Base-by-base conservation (phyloP, 176 grass and related monocot genomes). In the Cenchrus americanus region DNA sequence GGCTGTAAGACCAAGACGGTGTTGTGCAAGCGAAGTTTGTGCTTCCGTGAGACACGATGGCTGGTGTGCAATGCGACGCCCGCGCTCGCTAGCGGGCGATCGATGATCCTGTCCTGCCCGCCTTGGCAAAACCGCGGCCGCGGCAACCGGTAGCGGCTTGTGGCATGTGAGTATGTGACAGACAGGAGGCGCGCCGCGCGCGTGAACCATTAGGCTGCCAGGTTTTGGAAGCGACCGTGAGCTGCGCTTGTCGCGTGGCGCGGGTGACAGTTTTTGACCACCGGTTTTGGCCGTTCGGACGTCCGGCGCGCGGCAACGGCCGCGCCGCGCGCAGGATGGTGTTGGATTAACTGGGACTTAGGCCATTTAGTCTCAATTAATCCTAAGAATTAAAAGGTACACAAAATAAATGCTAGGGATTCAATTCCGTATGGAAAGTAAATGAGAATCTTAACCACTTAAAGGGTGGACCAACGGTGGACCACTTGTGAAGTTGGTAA, bases 1-100 rank as follows among this genome's bases (percentile, higher is more conserved):
- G 40, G 7, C 21, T 61, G 57, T 60, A 34, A 27, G 43, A 14
- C 19, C 52, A 18, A 57, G 78, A 43, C 19, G 50, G 50, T 81
- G 64, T 69, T 70, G 79, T 81, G 79, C 66, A 81, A 81, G 79
- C 79, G 52, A 71, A 81, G 79, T 81, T 81, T 81, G 79, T 71
- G 41, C 63, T 69, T 4, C 27, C 27, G 43, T 41, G 48, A 19
- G n/a, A 59, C 0, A 43, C 71, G 2, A 9, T 26, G 60, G 26
- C 12, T 32, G 42, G 47, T 44, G 43, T 15, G 69, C 52, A 18
- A 18, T 4, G 69, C 12, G 4, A 51, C 4, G 70, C 18, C 26
- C 1, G 70, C 8, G 69, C 70, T 44, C 5, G 34, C 34, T 10
- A 30, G 47, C 49, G 7, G 27, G 7, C 42, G 27, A 30, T 30